Evolutionary conservation across 345 rosid genomes (phyloP), one percentile per base, ranked within the genome.

Genomic region (Nephelium lappaceum): DNA sequence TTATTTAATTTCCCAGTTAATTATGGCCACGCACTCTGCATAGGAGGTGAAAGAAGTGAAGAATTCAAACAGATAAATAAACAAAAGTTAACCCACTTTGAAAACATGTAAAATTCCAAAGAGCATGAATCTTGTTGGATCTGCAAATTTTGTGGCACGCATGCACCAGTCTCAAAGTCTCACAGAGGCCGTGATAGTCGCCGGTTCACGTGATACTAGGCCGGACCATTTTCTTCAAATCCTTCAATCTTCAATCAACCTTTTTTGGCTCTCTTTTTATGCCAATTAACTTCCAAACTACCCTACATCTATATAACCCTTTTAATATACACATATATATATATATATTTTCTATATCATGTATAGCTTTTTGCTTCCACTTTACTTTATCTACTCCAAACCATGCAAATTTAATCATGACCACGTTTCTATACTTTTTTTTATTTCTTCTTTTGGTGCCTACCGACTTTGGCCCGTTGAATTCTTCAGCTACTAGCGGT

Each of bases 181-280:
- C 70, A 82, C 74, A 72, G 73, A 78, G 36, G 77, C 84, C 93
- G 93, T 89, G 88, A 89, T 89, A 80, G 77, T 81, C 91, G 92
- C 87, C 88, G 83, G 80, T 81, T 86, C 87, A 86, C 90, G 79
- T 70, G 90, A 83, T 84, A 57, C 89, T 77, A 89, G 80, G 87
- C 78, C 85, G 75, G 81, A 45, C 84, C 71, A 74, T 38, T 72
- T 58, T 61, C 49, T 58, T 41, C 72, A 11, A 31, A 31, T 31
- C 36, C 36, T 31, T 31, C 36, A 31, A 31, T 2, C 36, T 31
- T 31, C 36, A 31, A 36, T 18, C 62, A 39, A 25, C 58, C 18
- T n/a, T 49, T 7, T 12, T 31, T 2, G 36, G 49, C 15, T 72
- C 67, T 51, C 66, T 27, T 42, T 19, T n/a, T 67, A 31, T 31